phyloP scores from a whole-genome alignment of 2,329 filamentous ascomycete species.

The Falciphora oryzae region DNA sequence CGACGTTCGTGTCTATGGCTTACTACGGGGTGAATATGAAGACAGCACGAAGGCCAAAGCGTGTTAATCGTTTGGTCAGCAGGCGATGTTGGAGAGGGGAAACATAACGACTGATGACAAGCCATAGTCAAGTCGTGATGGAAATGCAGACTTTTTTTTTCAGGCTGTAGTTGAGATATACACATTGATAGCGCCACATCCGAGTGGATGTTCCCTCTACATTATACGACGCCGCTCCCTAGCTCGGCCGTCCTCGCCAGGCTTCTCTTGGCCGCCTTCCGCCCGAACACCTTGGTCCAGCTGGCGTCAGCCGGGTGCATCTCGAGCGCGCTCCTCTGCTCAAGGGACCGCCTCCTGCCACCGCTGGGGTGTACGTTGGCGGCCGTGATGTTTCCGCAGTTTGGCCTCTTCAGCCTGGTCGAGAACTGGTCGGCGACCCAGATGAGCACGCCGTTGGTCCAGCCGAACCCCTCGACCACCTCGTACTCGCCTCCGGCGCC shows the following conservation, averaged over 20 bases:
- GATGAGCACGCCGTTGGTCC: constrained; percentile 64
- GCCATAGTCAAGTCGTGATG: too few relatives aligned
- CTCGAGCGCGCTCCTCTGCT: constrained; percentile 36
- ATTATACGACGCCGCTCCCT: neutral
- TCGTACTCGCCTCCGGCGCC: constrained; percentile 63
- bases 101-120: neutral
- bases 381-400: constrained; percentile 46
- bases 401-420: constrained; percentile 45
- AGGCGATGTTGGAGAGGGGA: neutral
- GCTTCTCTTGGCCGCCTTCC: constrained; percentile 9
- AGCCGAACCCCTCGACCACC: constrained; percentile 65
- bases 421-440: constrained; percentile 61
- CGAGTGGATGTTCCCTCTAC: neutral
- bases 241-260: neutral
- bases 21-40: constrained; percentile 19
- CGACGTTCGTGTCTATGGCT: constrained; percentile 32
- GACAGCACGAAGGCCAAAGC: neutral
- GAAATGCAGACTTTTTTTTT: neutral
- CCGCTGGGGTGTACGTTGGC: constrained; percentile 26
- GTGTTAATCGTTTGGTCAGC: neutral
- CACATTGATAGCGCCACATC: too few relatives aligned
- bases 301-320: constrained; percentile 38
- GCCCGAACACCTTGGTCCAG: constrained; percentile 43
- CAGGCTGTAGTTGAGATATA: too few relatives aligned
- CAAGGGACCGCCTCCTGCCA: constrained; percentile 22